Base-by-base conservation (phyloP, 2,329 filamentous ascomycete species). In the Grosmannia penicillata region DNA sequence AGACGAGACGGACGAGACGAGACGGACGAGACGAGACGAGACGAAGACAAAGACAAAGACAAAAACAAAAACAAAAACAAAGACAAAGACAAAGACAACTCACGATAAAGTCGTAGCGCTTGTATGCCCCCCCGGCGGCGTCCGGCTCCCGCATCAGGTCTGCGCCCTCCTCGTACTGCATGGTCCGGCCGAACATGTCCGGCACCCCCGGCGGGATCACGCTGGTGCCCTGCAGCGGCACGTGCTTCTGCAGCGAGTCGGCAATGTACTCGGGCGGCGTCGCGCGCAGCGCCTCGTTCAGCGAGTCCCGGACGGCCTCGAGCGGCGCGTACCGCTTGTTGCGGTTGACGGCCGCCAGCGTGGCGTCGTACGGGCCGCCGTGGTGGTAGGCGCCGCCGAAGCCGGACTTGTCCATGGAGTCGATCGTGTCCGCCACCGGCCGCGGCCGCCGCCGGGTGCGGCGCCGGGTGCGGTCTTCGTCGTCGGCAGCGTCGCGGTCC, bases 341-440 rank as follows among this genome's bases (percentile, higher is more conserved):
- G 4, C 61, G 65, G 59, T 95, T 95, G 34, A 83, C 72, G 11
- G 81, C 73, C 2, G 79, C 65, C 37, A 84, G 66, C 3, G 83
- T 80, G 9, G 87, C 84, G 54, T 96, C 89, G 49, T 82, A 96
- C 0, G 89, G 89, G 0, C 89, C 87, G 46, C 80, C 83, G 51
- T 96, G 89, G 56, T 95, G 89, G 57, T 93, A 94, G 3, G 68
- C 60, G 15, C 68, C 68, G 36, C 72, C 70, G 29, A 68, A 56
- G n/a, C 70, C 57, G 3, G 69, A 62, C 38, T 63, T 67, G 53
- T 94, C 89, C 1, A 96, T 72, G 6, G 65, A 63, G 55, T 95
- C 89, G 50, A 96, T 91, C 8, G 68, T 66, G 55, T 96, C 87
- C 2, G 83, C 71, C 21, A 77, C 72, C 14, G 79, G 67, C 49